phyloP scores from a whole-genome alignment of 2,329 filamentous ascomycete genomes.

The Stachybotrys chlorohalonatus region DNA sequence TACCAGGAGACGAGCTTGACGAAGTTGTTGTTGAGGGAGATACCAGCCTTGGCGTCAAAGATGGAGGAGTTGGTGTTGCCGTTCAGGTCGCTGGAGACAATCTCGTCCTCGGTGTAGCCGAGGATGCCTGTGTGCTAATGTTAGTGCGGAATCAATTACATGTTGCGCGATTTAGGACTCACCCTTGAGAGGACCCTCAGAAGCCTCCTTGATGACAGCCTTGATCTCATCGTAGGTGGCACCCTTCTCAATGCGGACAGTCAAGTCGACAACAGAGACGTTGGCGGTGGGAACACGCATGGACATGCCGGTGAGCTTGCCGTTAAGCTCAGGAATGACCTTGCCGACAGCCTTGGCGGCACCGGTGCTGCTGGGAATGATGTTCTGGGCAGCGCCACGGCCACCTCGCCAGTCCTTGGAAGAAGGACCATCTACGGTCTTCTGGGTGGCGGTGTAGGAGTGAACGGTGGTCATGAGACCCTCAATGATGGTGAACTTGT shows the following conservation, averaged over 20 bases:
- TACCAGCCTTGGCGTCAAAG: conserved; percentile 99
- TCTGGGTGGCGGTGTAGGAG: conserved; percentile 99
- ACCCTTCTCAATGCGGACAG: conserved; percentile 84
- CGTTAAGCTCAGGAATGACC: conserved; percentile 95
- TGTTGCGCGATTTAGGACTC: conserved; percentile 19
- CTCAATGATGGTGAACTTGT: conserved; percentile 96
- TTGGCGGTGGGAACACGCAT: conserved; percentile 99
- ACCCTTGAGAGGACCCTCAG: conserved; percentile 81
- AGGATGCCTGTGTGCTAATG: conserved; percentile 56
- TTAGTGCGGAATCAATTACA: conserved; percentile 4
- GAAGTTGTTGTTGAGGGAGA: conserved; percentile 96
- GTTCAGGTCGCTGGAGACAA: conserved; percentile 91
- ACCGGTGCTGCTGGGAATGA: conserved; percentile 98
- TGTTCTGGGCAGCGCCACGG: conserved; percentile 98
- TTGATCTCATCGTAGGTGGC: conserved; percentile 91
- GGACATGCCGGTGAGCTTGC: conserved; percentile 99
- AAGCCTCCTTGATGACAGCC: conserved; percentile 76
- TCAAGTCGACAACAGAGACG: conserved; percentile 98
- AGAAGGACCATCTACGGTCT: conserved; percentile 97
- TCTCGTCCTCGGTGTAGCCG: conserved; percentile 91
- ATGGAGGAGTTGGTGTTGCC: conserved; percentile 92
- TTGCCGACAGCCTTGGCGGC: conserved; percentile 99
- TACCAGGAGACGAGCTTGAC: conserved; percentile 98
- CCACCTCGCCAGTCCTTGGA: conserved; percentile 99
- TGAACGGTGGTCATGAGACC: conserved; percentile 99